These are phyloP conservation scores for Cryptococcus sp. DNA, from an alignment of 1,284 basidiomycete species.

Conservation along the genomic window DNA sequence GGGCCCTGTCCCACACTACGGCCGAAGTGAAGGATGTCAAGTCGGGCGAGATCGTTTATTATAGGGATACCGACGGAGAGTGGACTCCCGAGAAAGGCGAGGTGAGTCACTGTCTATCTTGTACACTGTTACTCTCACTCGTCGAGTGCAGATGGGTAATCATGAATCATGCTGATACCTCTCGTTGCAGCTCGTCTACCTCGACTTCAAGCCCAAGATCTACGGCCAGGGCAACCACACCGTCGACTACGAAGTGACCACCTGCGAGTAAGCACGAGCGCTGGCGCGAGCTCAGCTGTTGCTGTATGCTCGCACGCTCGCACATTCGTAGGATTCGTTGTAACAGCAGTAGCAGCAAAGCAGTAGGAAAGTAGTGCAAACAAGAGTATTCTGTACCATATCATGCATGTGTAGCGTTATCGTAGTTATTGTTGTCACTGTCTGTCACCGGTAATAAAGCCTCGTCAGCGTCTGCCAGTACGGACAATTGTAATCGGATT, in stretches of 20 bases:
- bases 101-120: constrained; percentile 26
- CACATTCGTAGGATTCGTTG: no score
- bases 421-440: not conserved
- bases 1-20: constrained; percentile 51
- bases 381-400: no score
- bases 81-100: constrained; percentile 52
- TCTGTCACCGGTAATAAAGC: no score
- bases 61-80: constrained; percentile 51
- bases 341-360: not conserved
- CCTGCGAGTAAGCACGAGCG: constrained; percentile 39
- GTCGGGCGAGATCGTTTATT: constrained; percentile 48
- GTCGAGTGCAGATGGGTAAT: no score
- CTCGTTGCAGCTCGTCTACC: constrained; percentile 43
- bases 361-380: no score
- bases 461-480: no score
- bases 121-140: no score
- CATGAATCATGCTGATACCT: no score
- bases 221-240: constrained; percentile 46
- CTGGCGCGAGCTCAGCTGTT: no score
- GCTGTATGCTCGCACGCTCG: no score
- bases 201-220: constrained; percentile 53
- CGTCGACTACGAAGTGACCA: constrained; percentile 46
- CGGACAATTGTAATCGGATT: no score
- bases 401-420: not conserved
- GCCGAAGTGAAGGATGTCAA: constrained; percentile 51